Evolutionary conservation across 441 rosid genomes (phyloP).

Genomic region (Populus trichocarpa): DNA sequence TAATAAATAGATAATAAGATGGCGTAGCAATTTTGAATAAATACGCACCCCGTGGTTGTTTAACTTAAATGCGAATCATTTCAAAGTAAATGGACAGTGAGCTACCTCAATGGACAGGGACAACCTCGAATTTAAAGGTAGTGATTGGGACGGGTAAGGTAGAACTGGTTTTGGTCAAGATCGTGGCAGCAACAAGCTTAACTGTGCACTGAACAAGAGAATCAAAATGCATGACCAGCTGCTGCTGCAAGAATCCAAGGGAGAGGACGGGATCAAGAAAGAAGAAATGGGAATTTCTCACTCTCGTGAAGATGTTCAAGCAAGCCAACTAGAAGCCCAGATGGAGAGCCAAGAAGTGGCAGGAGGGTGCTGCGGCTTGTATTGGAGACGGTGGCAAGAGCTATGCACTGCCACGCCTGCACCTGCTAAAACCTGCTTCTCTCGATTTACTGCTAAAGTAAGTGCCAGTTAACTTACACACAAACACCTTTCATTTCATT

Average conservation of each 20-base stretch:
- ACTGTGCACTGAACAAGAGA: background rate
- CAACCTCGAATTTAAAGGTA: background rate
- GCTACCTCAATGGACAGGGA: background rate
- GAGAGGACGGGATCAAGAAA: background rate
- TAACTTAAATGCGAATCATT: background rate
- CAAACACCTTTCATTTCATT: background rate
- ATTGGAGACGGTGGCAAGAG: conserved; percentile 4
- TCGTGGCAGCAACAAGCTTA: background rate
- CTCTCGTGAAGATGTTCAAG: background rate
- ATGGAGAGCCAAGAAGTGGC: background rate
- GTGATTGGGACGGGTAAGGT: background rate
- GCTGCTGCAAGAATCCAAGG: background rate
- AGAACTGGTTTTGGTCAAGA: background rate
- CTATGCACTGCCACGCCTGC: conserved; percentile 1
- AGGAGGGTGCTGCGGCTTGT: background rate
- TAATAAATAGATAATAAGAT: too few relatives aligned
- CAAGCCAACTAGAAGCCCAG: background rate
- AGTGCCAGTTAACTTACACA: background rate
- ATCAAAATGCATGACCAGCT: background rate
- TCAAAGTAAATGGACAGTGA: background rate
- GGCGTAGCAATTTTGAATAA: too few relatives aligned
- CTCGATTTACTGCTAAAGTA: background rate
- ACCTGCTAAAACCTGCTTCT: background rate
- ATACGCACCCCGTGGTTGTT: background rate
- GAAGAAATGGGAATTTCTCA: background rate